Evolutionary conservation across 2,329 filamentous ascomycete species (phyloP), one percentile per base, ranked within the genome.

Genomic region (Verticillium nonalfalfae): DNA sequence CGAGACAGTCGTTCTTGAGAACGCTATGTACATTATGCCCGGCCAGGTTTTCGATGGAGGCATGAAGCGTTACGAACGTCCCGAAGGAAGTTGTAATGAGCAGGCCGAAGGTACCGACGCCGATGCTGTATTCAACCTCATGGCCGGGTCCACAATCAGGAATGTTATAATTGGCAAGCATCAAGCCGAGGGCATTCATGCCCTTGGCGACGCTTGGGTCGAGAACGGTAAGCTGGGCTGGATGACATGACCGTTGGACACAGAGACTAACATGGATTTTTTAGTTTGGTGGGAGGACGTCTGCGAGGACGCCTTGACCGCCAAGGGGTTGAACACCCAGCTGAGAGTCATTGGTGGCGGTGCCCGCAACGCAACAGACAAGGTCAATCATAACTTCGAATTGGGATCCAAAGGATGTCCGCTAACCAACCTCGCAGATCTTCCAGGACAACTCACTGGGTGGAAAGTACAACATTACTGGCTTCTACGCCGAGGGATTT

Each of bases 101-200:
- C 76, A 81, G 60, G 70, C 69, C 1, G 79, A 81, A 66, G 78
- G 79, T 21, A 73, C 71, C 0, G 71, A 73, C 40, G 71, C 71
- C 1, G 78, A 79, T 59, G 66, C 75, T 2, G 75, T 76, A n/a
- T 76, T 76, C 60, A 71, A 74, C 57, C 65, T 76, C 35, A 61
- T 72, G 9, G 63, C 74, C 0, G 75, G 75, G 2, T 69, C 74
- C 0, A 76, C 73, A 0, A 70, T 76, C 36, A 67, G 68, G 35
- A 76, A 77, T 57, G 75, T 76, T 2, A 76, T 76, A 18, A 76
- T 76, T 18, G 75, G 75, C 39, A 68, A 68, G 55, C 64, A 77
- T 61, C 73, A 76, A 14, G 68, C 70, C 2, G 69, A 73, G 59
- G 71, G 71, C 2, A 71, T 73, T 7, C 71, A 72, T 34, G 70